Evolutionary conservation across 1,284 basidiomycete species (phyloP), one percentile per base, ranked within the genome.

Genomic region (Erythrobasidium hasegawianum): DNA sequence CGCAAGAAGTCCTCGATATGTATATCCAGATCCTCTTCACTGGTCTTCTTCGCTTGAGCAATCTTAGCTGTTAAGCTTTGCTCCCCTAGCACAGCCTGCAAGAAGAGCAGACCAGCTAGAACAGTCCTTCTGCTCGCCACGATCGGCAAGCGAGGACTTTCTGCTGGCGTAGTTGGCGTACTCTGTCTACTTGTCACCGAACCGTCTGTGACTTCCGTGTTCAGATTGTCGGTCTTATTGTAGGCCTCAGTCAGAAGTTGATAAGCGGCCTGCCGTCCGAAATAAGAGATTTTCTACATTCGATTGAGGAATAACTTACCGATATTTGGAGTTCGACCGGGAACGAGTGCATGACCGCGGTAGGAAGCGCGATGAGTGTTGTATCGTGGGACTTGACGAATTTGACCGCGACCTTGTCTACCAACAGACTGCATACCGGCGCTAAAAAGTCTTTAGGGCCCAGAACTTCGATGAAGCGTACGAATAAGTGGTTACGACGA

Each of bases 401-500:
- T 57, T 87, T 86, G 73, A 85, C 87, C 4, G 86, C 83, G 1
- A 83, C 81, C 69, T 88, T 89, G 73, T 95, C 90, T 1, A 93
- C 82, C 11, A 97, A 81, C 0, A 97, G 83, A 85, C 97, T 89
- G 70, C 83, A 85, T 7, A 96, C 78, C 0, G 92, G 88, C 0
- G 89, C 83, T 43, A 96, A 80, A 80, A 94, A 98, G 56, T 92
- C 86, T 10, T 82, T 79, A 1, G 87, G 80, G 9, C 90, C 92
- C 11, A 98, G 82, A 1, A 89, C 87, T 68, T 91, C 86, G 39
- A 90, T 84, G n/a, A 99, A 83, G 75, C 95, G 90, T 1, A 86
- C 82, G 79, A 96, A 97, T 80, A 99, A 94, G 65, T 90, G 89
- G 60, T 86, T 86, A 41, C 91, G 85, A 29, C 92, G 86, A 77